phyloP scores from a whole-genome alignment of 345 rosid species.

The Iberis pinnata region DNA sequence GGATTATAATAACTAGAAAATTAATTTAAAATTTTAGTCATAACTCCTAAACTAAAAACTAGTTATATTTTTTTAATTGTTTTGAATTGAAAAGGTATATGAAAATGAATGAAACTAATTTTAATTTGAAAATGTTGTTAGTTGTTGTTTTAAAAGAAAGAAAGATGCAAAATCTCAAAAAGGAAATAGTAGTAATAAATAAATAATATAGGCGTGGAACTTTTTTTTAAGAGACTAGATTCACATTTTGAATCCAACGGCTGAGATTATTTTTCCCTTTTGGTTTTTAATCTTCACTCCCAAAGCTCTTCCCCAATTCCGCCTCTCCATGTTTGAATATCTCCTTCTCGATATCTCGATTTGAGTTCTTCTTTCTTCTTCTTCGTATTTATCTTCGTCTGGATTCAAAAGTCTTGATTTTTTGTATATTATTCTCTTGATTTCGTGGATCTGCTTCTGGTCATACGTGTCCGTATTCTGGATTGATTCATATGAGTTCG shows the following conservation, averaged over 20 bases:
- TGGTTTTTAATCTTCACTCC: background rate
- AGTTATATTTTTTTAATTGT: background rate
- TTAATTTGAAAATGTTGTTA: too few relatives aligned
- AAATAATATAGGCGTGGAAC: slow-evolving; percentile 15
- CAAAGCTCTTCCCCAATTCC: background rate
- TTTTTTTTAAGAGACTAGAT: slow-evolving; percentile 1
- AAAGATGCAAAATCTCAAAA: slow-evolving; percentile 4
- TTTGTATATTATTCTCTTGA: background rate
- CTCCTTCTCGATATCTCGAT: slow-evolving; percentile 18
- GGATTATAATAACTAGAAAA: background rate
- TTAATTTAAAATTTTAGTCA: background rate
- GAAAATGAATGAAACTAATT: background rate
- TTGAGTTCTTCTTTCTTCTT: slow-evolving; percentile 18
- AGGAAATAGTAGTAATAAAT: background rate
- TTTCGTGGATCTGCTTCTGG: slow-evolving; percentile 21
- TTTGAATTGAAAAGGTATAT: slow-evolving; percentile 3
- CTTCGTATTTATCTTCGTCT: slow-evolving; percentile 4
- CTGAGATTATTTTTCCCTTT: background rate
- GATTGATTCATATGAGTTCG: background rate
- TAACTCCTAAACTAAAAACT: background rate
- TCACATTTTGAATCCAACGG: background rate
- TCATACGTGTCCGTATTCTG: background rate
- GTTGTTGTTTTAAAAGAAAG: background rate
- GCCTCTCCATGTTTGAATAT: slow-evolving; percentile 44
- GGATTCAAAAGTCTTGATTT: background rate